These are phyloP conservation scores for Cyclocybe cylindracea DNA, from an alignment of 768 basidiomycete species.

Conservation along the genomic window DNA sequence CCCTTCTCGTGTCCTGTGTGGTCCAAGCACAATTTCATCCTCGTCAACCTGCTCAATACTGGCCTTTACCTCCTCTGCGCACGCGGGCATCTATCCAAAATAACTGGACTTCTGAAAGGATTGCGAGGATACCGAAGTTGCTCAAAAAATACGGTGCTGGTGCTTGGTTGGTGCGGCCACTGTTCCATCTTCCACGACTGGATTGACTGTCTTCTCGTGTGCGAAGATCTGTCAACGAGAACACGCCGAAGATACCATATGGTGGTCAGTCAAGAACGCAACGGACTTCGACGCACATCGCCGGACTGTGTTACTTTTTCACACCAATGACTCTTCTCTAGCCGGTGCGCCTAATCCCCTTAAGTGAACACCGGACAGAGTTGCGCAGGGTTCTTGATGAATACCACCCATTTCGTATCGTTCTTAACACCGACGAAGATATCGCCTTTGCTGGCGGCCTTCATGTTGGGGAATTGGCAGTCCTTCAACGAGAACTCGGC, in stretches of 20 bases:
- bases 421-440: slow-evolving; percentile 46
- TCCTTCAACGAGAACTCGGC: slow-evolving; percentile 38
- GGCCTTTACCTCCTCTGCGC: slow-evolving; percentile 36
- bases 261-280: slow-evolving; percentile 51
- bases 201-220: background rate
- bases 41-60: slow-evolving; percentile 32
- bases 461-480: slow-evolving; percentile 47
- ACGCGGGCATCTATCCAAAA: slow-evolving; percentile 41
- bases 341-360: slow-evolving; percentile 41
- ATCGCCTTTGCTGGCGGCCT: slow-evolving; percentile 52
- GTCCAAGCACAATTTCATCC: slow-evolving; percentile 25
- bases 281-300: slow-evolving; percentile 50
- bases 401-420: slow-evolving; percentile 41
- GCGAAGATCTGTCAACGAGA: slow-evolving; percentile 47
- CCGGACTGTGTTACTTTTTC: slow-evolving; percentile 51
- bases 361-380: slow-evolving; percentile 47
- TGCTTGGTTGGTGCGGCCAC: slow-evolving; percentile 39
- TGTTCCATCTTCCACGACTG: background rate
- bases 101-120: slow-evolving; percentile 39
- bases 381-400: slow-evolving; percentile 35
- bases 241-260: slow-evolving; percentile 55
- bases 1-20: background rate
- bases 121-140: slow-evolving; percentile 41
- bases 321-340: slow-evolving; percentile 40
- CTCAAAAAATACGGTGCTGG: slow-evolving; percentile 43